Conservation (phyloP, 2,329 filamentous ascomycete genomes). For the Aspergillus chevalieri region DNA sequence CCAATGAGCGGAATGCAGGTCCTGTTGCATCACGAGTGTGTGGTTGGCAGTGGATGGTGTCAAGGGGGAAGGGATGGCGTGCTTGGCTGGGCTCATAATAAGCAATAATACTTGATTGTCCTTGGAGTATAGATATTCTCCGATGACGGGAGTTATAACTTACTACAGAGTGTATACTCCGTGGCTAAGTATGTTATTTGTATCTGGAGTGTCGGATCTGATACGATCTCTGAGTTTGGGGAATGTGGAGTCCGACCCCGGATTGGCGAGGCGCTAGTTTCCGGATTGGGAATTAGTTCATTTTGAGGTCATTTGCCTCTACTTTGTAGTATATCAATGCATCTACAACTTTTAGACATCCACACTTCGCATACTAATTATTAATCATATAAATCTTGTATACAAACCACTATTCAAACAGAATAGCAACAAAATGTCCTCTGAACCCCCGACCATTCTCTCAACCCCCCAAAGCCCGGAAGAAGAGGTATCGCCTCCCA, state of each 20-base stretch:
- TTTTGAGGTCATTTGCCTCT: neutral
- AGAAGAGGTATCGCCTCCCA: constrained; percentile 1
- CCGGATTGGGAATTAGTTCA: neutral
- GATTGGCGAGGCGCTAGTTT: neutral
- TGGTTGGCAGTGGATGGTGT: neutral
- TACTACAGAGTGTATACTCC: no score
- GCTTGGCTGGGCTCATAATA: neutral
- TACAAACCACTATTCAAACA: neutral
- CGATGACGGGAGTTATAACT: no score
- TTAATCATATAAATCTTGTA: no score
- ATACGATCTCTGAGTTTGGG: neutral
- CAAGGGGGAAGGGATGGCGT: neutral
- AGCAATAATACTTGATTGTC: no score
- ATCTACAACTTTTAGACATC: no score
- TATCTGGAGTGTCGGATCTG: no score
- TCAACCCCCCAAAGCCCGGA: constrained; percentile 2
- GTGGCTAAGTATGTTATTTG: no score
- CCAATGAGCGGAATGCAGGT: no score
- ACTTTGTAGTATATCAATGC: no score
- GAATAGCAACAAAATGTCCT: constrained; percentile 1
- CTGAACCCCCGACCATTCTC: constrained; percentile 4
- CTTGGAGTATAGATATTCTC: no score
- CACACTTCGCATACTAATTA: no score
- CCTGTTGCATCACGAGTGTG: no score
- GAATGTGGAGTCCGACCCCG: neutral